Conservation (phyloP, 306 rosid species). For the Medicago truncatula region DNA sequence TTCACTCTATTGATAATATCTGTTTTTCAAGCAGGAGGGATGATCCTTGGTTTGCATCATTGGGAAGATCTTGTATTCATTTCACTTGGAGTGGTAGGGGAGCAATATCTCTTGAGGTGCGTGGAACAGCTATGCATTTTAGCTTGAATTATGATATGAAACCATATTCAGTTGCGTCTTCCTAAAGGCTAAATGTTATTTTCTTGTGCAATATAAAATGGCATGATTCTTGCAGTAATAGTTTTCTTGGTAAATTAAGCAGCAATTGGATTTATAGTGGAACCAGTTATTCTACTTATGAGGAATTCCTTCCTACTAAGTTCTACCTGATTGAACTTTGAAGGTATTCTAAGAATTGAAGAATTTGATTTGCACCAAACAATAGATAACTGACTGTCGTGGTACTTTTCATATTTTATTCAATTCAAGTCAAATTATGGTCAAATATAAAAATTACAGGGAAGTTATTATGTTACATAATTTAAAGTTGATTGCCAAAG, state of each 20-base stretch:
- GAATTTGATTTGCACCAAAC: slow-evolving; percentile 30
- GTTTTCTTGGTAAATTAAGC: slow-evolving; percentile 21
- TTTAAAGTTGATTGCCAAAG: slow-evolving; percentile 15
- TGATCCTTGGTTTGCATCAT: slow-evolving; percentile 90
- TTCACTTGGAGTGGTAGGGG: slow-evolving; percentile 91
- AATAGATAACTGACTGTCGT: slow-evolving; percentile 22
- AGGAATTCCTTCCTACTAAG: slow-evolving; percentile 11
- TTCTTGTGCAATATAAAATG: slow-evolving; percentile 11
- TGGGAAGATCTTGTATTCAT: slow-evolving; percentile 92
- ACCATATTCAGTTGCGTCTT: slow-evolving; percentile 17
- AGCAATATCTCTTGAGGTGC: slow-evolving; percentile 87
- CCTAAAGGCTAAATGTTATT: slow-evolving; percentile 13
- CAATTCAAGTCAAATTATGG: slow-evolving; percentile 19
- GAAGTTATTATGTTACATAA: slow-evolving; percentile 5
- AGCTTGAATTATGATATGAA: slow-evolving; percentile 33
- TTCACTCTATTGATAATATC: slow-evolving; percentile 24
- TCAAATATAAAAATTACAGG: neutral
- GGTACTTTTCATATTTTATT: slow-evolving; percentile 27
- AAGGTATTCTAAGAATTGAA: slow-evolving; percentile 22
- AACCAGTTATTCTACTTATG: slow-evolving; percentile 25
- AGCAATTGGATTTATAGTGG: slow-evolving; percentile 15
- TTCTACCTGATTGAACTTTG: neutral
- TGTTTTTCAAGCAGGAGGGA: slow-evolving; percentile 67
- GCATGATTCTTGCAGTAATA: slow-evolving; percentile 15
- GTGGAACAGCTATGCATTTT: slow-evolving; percentile 33